A percentile compares a stretch with the other conserved stretches of the same genome.
These are phyloP conservation scores for Hymenoscyphus salicellus DNA, from an alignment of 2,329 filamentous ascomycete genomes.

Conservation along the genomic window DNA sequence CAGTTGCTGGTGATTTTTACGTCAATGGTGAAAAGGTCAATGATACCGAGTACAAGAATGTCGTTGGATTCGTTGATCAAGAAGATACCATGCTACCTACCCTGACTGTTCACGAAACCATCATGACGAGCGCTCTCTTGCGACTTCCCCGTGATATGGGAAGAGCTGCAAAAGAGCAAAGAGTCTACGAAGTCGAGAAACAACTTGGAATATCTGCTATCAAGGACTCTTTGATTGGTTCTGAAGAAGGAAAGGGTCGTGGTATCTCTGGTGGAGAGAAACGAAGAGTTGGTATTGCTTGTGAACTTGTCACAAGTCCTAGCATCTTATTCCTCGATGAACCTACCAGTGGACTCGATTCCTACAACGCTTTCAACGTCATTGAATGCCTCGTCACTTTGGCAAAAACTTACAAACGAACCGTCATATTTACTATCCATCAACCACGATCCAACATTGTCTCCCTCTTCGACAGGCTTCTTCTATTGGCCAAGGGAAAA, in stretches of 20 bases:
- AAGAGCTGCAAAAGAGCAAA: slow-evolving; percentile 79
- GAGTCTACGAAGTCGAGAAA: slow-evolving; percentile 88
- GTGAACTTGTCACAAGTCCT: slow-evolving; percentile 93
- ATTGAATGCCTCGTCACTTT: slow-evolving; percentile 92
- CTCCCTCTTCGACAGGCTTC: slow-evolving; percentile 89
- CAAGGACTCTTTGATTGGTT: slow-evolving; percentile 90
- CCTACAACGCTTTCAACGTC: slow-evolving; percentile 97
- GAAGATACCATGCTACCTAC: slow-evolving; percentile 97
- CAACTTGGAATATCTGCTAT: slow-evolving; percentile 95
- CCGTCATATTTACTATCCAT: slow-evolving; percentile 97
- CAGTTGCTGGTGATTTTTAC: slow-evolving; percentile 75
- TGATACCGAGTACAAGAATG: slow-evolving; percentile 81
- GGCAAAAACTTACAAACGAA: slow-evolving; percentile 94
- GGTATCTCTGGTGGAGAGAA: slow-evolving; percentile 98
- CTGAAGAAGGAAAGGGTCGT: slow-evolving; percentile 88
- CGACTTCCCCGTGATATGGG: slow-evolving; percentile 93
- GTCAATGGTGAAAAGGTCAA: slow-evolving; percentile 89
- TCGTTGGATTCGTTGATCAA: slow-evolving; percentile 96
- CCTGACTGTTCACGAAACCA: slow-evolving; percentile 95
- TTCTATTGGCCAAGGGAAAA: slow-evolving; percentile 83
- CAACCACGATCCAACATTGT: slow-evolving; percentile 98
- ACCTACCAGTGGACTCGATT: slow-evolving; percentile 91
- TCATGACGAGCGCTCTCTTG: slow-evolving; percentile 86
- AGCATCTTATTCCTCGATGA: slow-evolving; percentile 97
- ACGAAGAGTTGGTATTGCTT: slow-evolving; percentile 91